These are phyloP conservation scores for Ophiocordyceps robertsii DNA, from an alignment of 2,329 filamentous ascomycete genomes.

Conservation along the genomic window DNA sequence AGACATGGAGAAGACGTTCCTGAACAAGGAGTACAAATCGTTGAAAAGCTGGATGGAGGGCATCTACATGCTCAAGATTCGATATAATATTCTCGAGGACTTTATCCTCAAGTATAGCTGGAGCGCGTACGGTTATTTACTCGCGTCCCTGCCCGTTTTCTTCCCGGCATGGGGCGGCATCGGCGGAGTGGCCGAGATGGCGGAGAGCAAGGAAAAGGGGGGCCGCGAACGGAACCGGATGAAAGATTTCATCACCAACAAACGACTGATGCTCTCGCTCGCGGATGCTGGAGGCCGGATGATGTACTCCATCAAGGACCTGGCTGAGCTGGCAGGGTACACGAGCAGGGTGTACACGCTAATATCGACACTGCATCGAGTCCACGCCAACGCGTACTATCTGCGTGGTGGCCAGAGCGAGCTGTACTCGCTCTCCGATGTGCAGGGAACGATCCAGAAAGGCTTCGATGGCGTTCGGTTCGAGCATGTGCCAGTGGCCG, in stretches of 20 bases:
- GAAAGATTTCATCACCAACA: slow-evolving; percentile 99
- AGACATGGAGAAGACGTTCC: slow-evolving; percentile 84
- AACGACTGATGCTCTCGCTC: slow-evolving; percentile 91
- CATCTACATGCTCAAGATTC: slow-evolving; percentile 94
- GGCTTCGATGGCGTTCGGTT: slow-evolving; percentile 91
- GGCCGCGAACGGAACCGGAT: slow-evolving; percentile 73
- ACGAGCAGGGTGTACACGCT: slow-evolving; percentile 93
- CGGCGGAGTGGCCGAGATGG: slow-evolving; percentile 57
- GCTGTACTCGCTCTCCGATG: slow-evolving; percentile 77
- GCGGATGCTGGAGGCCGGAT: slow-evolving; percentile 93
- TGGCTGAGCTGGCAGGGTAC: slow-evolving; percentile 89
- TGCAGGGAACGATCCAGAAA: slow-evolving; percentile 85
- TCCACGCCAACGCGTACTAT: slow-evolving; percentile 82
- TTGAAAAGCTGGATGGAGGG: slow-evolving; percentile 96
- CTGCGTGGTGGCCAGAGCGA: slow-evolving; percentile 55
- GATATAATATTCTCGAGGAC: slow-evolving; percentile 97
- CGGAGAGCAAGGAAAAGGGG: slow-evolving; percentile 32
- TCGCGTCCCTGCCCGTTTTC: slow-evolving; percentile 88
- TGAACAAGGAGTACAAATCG: slow-evolving; percentile 85
- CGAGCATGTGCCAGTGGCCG: slow-evolving; percentile 86
- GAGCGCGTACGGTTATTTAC: slow-evolving; percentile 92
- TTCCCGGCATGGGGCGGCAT: slow-evolving; percentile 86
- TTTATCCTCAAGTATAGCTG: slow-evolving; percentile 97
- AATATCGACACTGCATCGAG: slow-evolving; percentile 85
- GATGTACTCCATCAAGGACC: slow-evolving; percentile 99